Base-by-base conservation (phyloP, 495 filamentous ascomycete species). In the Melanomma pulvis-pyrius region DNA sequence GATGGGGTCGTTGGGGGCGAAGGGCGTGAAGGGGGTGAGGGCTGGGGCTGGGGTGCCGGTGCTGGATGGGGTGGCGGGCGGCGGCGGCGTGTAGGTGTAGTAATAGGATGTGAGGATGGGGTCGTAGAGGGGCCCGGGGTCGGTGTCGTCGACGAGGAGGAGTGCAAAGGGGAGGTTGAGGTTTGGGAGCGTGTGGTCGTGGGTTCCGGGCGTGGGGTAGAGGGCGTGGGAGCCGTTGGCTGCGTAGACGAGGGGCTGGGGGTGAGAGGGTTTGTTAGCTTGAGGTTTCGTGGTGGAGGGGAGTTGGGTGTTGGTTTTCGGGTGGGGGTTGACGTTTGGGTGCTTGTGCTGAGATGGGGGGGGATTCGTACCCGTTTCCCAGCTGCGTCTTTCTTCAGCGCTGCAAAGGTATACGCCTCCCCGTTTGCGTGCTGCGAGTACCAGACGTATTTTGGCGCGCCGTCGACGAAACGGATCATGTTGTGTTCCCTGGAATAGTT, bases 391-490 rank as follows among this genome's bases (percentile, higher is more conserved):
- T 88, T 87, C 61, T 86, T 80, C 7, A 84, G 71, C 24, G 79
- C 79, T 5, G 76, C 48, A 68, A 86, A 90, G 11, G 79, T 84
- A 69, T 87, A 90, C 1, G 87, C 86, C 69, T 87, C 78, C 26
- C 86, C 86, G 62, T 80, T 80, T 41, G 80, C 74, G 65, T 89
- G 87, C 67, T 88, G 86, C 68, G 81, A 84, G 61, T 79, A 88
- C 85, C 86, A 90, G 29, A 89, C 75, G 13, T 80, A 77, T 63
- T 82, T 73, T 6, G 87, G 87, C 13, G 67, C 67, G 22, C 84
- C 86, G 48, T 87, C 79, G 11, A 78, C 54, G 71, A 89, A 90
- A 5, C 87, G 85, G 56, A 90, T 79, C 86, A 88, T 87, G 62
- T 84, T 87, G 69, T 88, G 86, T 68, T 88, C 86, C 83, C 82